Evolutionary conservation across 352 stramenopile genomes (phyloP), one percentile per base, ranked within the genome.

Genomic region (Phytophthora fragariaefolia): DNA sequence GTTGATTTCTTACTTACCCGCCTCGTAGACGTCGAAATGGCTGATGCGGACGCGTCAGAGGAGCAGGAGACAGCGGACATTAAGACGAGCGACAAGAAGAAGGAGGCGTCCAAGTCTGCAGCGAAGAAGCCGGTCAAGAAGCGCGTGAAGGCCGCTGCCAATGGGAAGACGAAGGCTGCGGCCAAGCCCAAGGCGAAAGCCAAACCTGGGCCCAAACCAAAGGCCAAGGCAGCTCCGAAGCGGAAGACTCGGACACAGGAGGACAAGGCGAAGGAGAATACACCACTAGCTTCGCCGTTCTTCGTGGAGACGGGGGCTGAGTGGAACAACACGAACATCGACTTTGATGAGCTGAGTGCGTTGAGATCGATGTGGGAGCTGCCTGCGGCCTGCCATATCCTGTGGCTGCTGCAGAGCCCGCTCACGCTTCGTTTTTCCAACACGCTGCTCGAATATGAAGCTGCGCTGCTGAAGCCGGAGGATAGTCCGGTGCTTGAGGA

Each of bases 391-490:
- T 93, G 84, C 56, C 88, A 96, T 63, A 83, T 96, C 52, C 65
- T 96, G 30, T 96, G 88, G 88, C 64, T 96, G 12, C 73, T 96
- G 59, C 88, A 96, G 64, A 77, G 80, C 59, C 85, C 88, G 36
- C 57, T 96, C 56, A 92, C 86, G 45, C 72, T 96, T 61, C 87
- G 83, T 22, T 87, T 93, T 28, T 89, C 80, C 20, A 82, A 85
- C 32, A 93, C 85, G 53, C 66, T 96, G 69, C 69, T 93, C 23
- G 88, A 96, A 56, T 96, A 93, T 75, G 88, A 96, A 65, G 80
- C 82, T 1, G 88, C 88, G 42, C 61, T 96, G 36, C 71, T 96
- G 18, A 87, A 81, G n/a, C 88, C 88, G 0, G 71, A 81, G 65
- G 76, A 77, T n/a, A 92, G 80, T 51, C 77, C 73, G 6, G 66